Percentiles rank a stretch among this genome's conserved stretches.
These are phyloP conservation scores for Phialocephala subalpina DNA, from an alignment of 2,329 filamentous ascomycete genomes.

Conservation along the genomic window DNA sequence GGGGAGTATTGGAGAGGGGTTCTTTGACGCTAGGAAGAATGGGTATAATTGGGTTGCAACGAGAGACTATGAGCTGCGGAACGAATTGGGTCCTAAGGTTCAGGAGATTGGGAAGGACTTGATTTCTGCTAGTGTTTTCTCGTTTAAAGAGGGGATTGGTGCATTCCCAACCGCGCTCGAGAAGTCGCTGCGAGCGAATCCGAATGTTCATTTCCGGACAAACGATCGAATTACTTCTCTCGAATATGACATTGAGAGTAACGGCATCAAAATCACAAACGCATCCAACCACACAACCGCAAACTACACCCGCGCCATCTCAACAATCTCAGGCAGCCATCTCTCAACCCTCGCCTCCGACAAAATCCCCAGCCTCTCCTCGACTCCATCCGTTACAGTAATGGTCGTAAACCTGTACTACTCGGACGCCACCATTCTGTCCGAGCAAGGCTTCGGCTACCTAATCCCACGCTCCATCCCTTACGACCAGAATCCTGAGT, in stretches of 20 bases:
- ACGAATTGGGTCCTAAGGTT: conserved; percentile 20
- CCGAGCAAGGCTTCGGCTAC: conserved; percentile 84
- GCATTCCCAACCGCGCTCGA: conserved; percentile 64
- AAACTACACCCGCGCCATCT: conserved; percentile 66
- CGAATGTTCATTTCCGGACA: conserved; percentile 67
- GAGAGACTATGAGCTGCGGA: conserved; percentile 17
- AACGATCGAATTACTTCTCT: conserved; percentile 58
- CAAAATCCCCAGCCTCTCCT: conserved; percentile 56
- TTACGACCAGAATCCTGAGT: conserved; percentile 78
- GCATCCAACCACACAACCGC: conserved; percentile 31
- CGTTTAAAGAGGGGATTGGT: conserved; percentile 67
- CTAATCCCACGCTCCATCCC: conserved; percentile 81
- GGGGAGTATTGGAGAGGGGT: conserved; percentile 29
- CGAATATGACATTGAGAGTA: conserved; percentile 45
- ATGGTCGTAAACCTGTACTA: conserved; percentile 95
- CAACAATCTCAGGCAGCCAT: conserved; percentile 56
- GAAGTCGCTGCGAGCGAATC: conserved; percentile 54
- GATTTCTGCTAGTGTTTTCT: conserved; percentile 49
- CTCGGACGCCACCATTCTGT: conserved; percentile 66
- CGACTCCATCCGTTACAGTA: conserved; percentile 76
- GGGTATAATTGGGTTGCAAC: background rate
- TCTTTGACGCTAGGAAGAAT: conserved; percentile 11
- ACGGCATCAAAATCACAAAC: conserved; percentile 50
- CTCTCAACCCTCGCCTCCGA: conserved; percentile 33
- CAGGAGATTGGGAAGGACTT: conserved; percentile 34